Base-by-base conservation (phyloP, 1,284 basidiomycete genomes). In the Sanghuangporus weigelae region DNA sequence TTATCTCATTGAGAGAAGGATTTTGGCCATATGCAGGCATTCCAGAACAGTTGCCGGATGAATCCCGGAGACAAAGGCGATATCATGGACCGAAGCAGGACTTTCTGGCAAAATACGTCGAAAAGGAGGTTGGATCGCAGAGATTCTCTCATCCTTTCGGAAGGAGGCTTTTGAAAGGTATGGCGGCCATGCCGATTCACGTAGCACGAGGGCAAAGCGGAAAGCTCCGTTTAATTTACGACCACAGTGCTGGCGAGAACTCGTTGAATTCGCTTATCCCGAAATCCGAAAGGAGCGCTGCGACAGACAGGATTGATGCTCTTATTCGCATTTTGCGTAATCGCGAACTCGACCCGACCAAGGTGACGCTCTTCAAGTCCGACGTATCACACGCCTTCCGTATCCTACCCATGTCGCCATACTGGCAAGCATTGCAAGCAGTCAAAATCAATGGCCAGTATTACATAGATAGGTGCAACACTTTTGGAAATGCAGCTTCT, bases 11-110 rank as follows among this genome's bases (percentile, higher is more conserved):
- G 2, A 58, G 69, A 2, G 63, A 75, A 40, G 79, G 78, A 1
- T 79, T 79, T 66, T 80, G 78, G 78, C 78, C 77, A 0, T 78
- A 68, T 65, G 78, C 78, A 0, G 66, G 74, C n/a, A 60, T 2
- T 48, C 63, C 10, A 2, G 5, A 0, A 71, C 72, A 26, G 74
- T 73, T 5, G 57, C 74, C 67, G 1, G 73, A 79, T 48, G 67
- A 66, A 31, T 70, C 72, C 0, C 50, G 58, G 14, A n/a, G 54
- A 40, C 63, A 64, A 42, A 60, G 36, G 40, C 38, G n/a, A 2
- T 57, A 63, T 12, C 38, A 64, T 14, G 35, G 36, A 1, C 58
- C 36, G 23, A 48, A 50, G 12, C 58, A 23, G 12, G 31, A 23
- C 8, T 49, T 57, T 12, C 50, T 62, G 55, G 31, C 59, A 3